Evolutionary conservation across 306 rosid species (phyloP).

Genomic region (Sechiopsis laciniata): DNA sequence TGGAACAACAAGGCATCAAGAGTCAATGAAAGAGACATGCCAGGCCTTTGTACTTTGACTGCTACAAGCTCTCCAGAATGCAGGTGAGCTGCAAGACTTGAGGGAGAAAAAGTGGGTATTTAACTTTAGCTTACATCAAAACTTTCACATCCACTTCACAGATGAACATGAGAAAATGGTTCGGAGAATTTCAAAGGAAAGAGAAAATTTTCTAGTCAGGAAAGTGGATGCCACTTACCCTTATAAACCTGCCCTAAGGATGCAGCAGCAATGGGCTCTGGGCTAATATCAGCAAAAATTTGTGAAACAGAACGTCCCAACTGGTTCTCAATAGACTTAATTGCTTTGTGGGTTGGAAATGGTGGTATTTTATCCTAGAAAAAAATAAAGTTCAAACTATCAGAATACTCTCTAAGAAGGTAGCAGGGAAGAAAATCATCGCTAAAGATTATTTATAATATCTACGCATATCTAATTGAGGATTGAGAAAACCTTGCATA

Average conservation of each 20-base stretch:
- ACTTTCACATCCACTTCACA: constrained; percentile 13
- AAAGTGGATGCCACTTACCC: constrained; percentile 43
- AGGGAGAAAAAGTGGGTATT: constrained; percentile 39
- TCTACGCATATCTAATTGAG: neutral
- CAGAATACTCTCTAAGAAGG: neutral
- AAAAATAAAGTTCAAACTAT: neutral
- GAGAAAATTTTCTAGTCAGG: neutral
- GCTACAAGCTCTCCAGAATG: constrained; percentile 93
- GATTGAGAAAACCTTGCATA: constrained; percentile 25
- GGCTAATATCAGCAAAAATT: constrained; percentile 67
- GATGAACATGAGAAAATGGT: neutral
- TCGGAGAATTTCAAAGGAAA: neutral
- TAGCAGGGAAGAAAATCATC: neutral
- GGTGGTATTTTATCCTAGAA: constrained; percentile 92
- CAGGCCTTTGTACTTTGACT: constrained; percentile 96
- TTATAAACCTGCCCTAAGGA: constrained; percentile 95
- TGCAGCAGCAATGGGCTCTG: constrained; percentile 86
- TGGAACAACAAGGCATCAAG: constrained; percentile 93
- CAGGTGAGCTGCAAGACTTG: constrained; percentile 98
- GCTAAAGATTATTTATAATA: neutral
- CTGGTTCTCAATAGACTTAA: constrained; percentile 70
- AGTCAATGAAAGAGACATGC: constrained; percentile 84
- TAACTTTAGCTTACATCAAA: constrained; percentile 37
- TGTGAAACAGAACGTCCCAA: constrained; percentile 60
- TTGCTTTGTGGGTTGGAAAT: constrained; percentile 66